Percentiles rank a stretch among this genome's conserved stretches.
Evolutionary conservation across 169 alveolate species (phyloP).

Genomic region (Eimeria zaria): DNA sequence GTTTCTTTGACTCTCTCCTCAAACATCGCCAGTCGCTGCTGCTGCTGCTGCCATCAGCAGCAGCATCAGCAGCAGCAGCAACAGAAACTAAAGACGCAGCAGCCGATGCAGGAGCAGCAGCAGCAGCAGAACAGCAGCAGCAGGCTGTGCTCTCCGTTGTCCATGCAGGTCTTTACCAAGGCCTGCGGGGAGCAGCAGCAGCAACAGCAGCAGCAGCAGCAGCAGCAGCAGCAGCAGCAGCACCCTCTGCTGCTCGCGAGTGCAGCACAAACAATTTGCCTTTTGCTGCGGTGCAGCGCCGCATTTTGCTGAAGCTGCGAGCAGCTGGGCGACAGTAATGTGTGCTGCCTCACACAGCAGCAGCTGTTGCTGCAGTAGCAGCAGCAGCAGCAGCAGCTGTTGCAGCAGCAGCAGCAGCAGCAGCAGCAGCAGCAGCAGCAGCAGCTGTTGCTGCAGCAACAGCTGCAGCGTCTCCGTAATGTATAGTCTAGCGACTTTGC

Average conservation of each 20-base stretch:
- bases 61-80: background rate
- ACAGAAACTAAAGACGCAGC: background rate
- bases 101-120: too few relatives aligned
- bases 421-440: too few relatives aligned
- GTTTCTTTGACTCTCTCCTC: background rate
- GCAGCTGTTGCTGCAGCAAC: too few relatives aligned
- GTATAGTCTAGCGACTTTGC: background rate
- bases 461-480: background rate
- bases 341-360: background rate
- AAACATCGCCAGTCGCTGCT: constrained; percentile 4
- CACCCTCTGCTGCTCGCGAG: background rate
- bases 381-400: constrained; percentile 13
- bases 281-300: constrained; percentile 49
- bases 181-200: constrained; percentile 9
- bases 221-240: background rate
- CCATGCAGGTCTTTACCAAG: constrained; percentile 9
- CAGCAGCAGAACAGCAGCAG: constrained; percentile 24
- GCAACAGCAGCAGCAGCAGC: constrained; percentile 43
- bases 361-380: background rate
- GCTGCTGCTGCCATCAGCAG: background rate
- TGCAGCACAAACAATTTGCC: background rate
- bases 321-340: background rate
- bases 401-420: too few relatives aligned
- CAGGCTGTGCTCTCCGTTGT: background rate
- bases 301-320: constrained; percentile 43